These are phyloP conservation scores for Ilyonectria robusta DNA, from an alignment of 2,329 filamentous ascomycete genomes.

Conservation along the genomic window DNA sequence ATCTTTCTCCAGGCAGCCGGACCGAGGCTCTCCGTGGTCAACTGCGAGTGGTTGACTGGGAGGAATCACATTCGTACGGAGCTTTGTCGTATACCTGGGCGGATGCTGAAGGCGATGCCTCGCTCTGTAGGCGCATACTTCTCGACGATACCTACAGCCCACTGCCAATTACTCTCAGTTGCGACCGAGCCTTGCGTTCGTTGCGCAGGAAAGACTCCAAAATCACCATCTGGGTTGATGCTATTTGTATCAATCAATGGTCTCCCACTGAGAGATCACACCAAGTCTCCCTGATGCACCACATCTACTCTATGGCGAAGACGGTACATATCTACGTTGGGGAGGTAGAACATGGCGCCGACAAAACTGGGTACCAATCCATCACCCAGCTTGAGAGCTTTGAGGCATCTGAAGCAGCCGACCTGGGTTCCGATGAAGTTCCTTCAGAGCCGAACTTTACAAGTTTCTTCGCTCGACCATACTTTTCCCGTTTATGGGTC, in stretches of 20 bases:
- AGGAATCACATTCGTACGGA: conserved; percentile 17
- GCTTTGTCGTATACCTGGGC: conserved; percentile 37
- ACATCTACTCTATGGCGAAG: conserved; percentile 26
- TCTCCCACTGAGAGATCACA: conserved; percentile 30
- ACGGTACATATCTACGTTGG: conserved; percentile 31
- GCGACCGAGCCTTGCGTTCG: conserved; percentile 24
- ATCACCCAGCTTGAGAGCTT: conserved; percentile 12
- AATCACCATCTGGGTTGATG: conserved; percentile 31
- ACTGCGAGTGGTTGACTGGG: conserved; percentile 19
- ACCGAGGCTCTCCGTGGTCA: conserved; percentile 25
- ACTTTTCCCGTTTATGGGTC: conserved; percentile 33
- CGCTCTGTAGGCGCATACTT: conserved; percentile 33
- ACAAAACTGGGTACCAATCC: conserved; percentile 1
- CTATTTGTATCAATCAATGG: conserved; percentile 33
- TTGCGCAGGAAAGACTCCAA: conserved; percentile 10
- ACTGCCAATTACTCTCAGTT: conserved; percentile 31
- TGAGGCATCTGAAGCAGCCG: neutral
- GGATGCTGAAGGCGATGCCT: conserved; percentile 18
- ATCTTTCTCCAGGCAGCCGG: conserved; percentile 20
- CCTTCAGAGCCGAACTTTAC: neutral
- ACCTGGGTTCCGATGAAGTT: neutral
- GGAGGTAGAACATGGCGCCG: conserved; percentile 10
- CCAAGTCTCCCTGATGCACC: conserved; percentile 32
- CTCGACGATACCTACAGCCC: conserved; percentile 27
- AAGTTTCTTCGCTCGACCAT: conserved; percentile 23